Conservation (phyloP, 805 yeast genomes). For the Wickerhamiella dianesei region DNA sequence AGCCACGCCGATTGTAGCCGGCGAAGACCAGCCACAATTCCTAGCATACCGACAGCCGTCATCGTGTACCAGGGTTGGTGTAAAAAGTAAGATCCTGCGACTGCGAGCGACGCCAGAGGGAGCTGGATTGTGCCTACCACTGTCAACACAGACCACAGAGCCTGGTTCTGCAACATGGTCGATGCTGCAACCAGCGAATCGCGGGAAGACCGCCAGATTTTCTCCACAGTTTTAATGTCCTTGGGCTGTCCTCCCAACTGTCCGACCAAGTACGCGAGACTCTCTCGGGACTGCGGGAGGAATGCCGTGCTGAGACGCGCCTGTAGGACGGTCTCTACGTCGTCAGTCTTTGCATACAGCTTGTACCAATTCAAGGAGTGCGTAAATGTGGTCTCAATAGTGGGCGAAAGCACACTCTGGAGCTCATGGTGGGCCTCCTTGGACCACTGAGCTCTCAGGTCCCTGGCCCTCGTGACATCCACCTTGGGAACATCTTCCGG, state of each 20-base stretch:
- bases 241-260: constrained; percentile 15
- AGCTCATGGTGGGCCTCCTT: constrained; percentile 28
- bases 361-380: constrained; percentile 27
- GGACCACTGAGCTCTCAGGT: constrained; percentile 24
- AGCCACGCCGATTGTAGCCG: constrained; percentile 26
- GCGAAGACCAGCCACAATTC: constrained; percentile 26
- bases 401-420: constrained; percentile 22
- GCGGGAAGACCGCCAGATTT: background rate
- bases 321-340: constrained; percentile 21
- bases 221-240: background rate
- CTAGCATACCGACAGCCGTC: constrained; percentile 27
- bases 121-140: constrained; percentile 25
- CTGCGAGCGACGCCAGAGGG: constrained; percentile 23
- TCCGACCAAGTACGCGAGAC: constrained; percentile 24
- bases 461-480: constrained; percentile 11
- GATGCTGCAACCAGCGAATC: background rate
- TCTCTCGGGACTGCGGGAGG: constrained; percentile 21
- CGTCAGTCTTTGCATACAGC: constrained; percentile 27
- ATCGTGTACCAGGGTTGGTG: constrained; percentile 24
- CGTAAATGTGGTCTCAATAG: constrained; percentile 15
- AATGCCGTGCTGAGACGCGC: constrained; percentile 13
- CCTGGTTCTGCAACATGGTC: constrained; percentile 21
- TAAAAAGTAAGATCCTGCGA: constrained; percentile 22
- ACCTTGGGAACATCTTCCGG: constrained; percentile 1
- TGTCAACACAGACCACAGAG: constrained; percentile 20